Conservation (phyloP, 2,329 filamentous ascomycete species). For the Coleophoma eucalyptorum region DNA sequence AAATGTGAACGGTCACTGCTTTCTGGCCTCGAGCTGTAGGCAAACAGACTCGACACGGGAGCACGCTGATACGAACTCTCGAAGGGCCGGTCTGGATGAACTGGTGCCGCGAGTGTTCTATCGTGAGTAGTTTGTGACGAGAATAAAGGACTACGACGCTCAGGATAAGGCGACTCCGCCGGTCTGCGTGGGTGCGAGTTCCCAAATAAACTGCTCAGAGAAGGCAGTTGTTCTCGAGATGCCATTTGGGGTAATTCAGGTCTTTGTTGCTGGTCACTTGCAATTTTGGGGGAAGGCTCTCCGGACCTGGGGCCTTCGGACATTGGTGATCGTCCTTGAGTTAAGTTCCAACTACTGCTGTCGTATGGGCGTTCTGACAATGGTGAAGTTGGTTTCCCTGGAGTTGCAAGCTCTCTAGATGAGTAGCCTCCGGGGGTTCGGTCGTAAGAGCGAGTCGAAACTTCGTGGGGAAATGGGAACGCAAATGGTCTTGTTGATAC, state of each 20-base stretch:
- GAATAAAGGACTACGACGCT: slow-evolving; percentile 25
- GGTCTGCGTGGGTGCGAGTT: slow-evolving; percentile 14
- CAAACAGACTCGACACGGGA: slow-evolving; percentile 11
- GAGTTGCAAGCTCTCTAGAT: slow-evolving; percentile 9
- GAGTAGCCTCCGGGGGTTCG: slow-evolving; percentile 11
- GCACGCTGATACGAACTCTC: slow-evolving; percentile 22
- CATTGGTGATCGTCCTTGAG: slow-evolving; percentile 17
- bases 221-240: slow-evolving; percentile 25
- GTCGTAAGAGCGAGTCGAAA: slow-evolving; percentile 10
- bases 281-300: slow-evolving; percentile 10
- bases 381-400: slow-evolving; percentile 5
- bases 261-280: slow-evolving; percentile 18
- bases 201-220: slow-evolving; percentile 28
- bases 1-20: slow-evolving; percentile 18
- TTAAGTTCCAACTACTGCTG: slow-evolving; percentile 11
- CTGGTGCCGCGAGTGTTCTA: slow-evolving; percentile 18
- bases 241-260: slow-evolving; percentile 14
- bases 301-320: slow-evolving; percentile 11
- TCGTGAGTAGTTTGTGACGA: slow-evolving; percentile 20
- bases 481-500: slow-evolving; percentile 20
- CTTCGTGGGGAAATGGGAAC: slow-evolving; percentile 15
- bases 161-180: slow-evolving; percentile 23
- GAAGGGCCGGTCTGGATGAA: slow-evolving; percentile 18
- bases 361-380: slow-evolving; percentile 9
- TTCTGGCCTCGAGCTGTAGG: slow-evolving; percentile 19